Conservation (phyloP, 2,329 filamentous ascomycete species). For the Leptographium wingfieldii region DNA sequence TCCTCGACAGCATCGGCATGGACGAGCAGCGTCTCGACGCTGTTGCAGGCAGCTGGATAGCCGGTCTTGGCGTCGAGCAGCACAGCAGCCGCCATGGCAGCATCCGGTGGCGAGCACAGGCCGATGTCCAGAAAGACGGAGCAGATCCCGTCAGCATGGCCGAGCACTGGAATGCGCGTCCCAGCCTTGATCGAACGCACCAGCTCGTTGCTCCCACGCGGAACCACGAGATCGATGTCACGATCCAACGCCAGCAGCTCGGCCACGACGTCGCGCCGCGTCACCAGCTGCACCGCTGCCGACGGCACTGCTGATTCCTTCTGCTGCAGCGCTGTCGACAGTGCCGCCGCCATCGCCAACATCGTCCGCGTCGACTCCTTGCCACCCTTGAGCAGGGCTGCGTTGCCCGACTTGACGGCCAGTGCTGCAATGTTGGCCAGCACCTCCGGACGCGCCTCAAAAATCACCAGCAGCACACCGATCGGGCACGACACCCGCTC, state of each 20-base stretch:
- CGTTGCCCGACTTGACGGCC: constrained; percentile 93
- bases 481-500: constrained; percentile 90
- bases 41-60: constrained; percentile 93
- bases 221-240: constrained; percentile 90
- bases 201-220: constrained; percentile 79
- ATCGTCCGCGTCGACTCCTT: constrained; percentile 97
- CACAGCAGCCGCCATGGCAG: constrained; percentile 57
- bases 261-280: constrained; percentile 80
- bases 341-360: constrained; percentile 73
- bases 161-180: constrained; percentile 89
- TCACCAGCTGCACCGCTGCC: constrained; percentile 83
- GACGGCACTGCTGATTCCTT: constrained; percentile 67
- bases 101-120: constrained; percentile 57
- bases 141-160: constrained; percentile 91
- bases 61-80: constrained; percentile 85
- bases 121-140: constrained; percentile 63
- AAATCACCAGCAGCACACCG: constrained; percentile 95
- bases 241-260: constrained; percentile 76
- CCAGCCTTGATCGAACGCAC: constrained; percentile 81
- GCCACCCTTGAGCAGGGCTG: constrained; percentile 91
- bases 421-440: constrained; percentile 96
- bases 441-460: constrained; percentile 93
- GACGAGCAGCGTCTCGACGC: constrained; percentile 81
- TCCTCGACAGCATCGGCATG: constrained; percentile 58
- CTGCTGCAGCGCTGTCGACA: constrained; percentile 57